phyloP scores from a whole-genome alignment of 345 rosid genomes.

The Hibiscus syriacus region DNA sequence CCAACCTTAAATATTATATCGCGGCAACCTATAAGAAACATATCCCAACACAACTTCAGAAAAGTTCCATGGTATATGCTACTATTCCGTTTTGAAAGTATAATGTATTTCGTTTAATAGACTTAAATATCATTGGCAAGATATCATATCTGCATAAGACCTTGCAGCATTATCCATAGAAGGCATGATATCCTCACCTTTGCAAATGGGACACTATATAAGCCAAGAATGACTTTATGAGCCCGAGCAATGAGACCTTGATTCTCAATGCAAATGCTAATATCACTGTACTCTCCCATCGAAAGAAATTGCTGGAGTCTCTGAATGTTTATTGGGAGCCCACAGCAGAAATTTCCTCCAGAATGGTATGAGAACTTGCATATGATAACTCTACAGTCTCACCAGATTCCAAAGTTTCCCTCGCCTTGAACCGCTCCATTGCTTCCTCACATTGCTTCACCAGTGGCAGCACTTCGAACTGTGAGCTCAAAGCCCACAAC shows the following conservation, averaged over 20 bases:
- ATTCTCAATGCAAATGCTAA: conserved; percentile 50
- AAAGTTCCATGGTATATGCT: not conserved
- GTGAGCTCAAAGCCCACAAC: conserved; percentile 46
- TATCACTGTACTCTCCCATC: conserved; percentile 52
- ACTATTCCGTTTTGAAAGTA: not conserved
- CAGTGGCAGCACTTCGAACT: conserved; percentile 62
- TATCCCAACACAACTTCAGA: not conserved
- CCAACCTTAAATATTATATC: not conserved
- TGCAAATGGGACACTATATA: conserved; percentile 89
- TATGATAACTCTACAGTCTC: conserved; percentile 54
- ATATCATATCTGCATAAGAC: not conserved
- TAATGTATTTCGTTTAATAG: not conserved
- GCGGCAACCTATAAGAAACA: conserved; percentile 4
- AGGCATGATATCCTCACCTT: conserved; percentile 44
- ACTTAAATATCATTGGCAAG: not conserved
- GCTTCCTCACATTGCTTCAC: conserved; percentile 76
- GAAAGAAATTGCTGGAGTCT: conserved; percentile 47
- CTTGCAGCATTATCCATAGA: not conserved
- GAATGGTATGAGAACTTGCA: conserved; percentile 38
- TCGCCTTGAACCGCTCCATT: conserved; percentile 42
- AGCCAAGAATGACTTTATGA: conserved; percentile 74
- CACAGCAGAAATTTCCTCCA: conserved; percentile 47
- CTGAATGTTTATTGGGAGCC: conserved; percentile 54
- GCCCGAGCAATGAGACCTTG: conserved; percentile 54
- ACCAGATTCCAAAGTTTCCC: conserved; percentile 45